phyloP scores from a whole-genome alignment of 257 asterid species.

The Capsicum pubescens region DNA sequence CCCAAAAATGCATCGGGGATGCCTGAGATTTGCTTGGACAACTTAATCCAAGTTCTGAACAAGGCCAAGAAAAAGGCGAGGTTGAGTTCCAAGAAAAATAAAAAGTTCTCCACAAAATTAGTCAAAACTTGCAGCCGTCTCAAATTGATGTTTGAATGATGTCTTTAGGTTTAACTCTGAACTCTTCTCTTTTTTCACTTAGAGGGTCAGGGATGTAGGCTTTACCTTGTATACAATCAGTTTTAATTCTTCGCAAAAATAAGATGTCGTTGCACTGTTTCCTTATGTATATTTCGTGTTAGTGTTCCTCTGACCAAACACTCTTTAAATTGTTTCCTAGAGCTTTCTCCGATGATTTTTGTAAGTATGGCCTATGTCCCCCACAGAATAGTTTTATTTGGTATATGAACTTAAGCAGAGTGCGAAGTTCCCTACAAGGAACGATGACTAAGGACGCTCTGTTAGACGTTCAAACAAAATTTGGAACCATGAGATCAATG shows the following conservation, averaged over 20 bases:
- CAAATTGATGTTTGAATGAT: not conserved
- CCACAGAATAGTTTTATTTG: not conserved
- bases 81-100: not conserved
- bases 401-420: not conserved
- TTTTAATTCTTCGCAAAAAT: not conserved
- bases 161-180: not conserved
- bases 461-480: too few relatives aligned
- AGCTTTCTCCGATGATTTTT: not conserved
- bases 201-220: not conserved
- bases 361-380: not conserved
- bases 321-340: not conserved
- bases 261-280: not conserved
- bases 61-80: not conserved
- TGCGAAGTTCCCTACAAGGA: too few relatives aligned
- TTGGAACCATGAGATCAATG: too few relatives aligned
- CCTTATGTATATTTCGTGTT: not conserved
- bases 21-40: constrained; percentile 23
- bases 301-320: not conserved
- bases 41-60: constrained; percentile 2
- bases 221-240: not conserved
- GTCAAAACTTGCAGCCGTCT: not conserved
- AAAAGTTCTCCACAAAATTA: not conserved
- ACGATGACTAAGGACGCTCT: too few relatives aligned
- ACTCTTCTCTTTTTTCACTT: not conserved
- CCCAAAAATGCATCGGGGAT: constrained; percentile 20